Evolutionary conservation across 2,329 filamentous ascomycete species (phyloP), one percentile per base, ranked within the genome.

Genomic region (Trichophyton mentagrophytes): DNA sequence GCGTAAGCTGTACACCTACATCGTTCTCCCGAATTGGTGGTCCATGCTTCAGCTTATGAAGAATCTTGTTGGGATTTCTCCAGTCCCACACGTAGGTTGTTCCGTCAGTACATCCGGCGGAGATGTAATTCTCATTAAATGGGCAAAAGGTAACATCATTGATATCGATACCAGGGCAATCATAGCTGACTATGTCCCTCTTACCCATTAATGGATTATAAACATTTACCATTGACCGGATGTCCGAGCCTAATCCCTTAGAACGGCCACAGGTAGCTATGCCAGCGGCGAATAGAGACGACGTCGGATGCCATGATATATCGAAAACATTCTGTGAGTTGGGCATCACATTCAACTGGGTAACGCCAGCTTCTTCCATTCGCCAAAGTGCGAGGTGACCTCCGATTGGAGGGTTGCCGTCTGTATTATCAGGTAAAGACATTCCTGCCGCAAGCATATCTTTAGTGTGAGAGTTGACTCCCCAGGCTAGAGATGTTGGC

Each of bases 51-150:
- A 86, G 70, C 7, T 67, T 69, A 60, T 81, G 80, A 0, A 85
- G 67, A 9, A 79, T 72, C 15, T 68, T 63, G 42, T 77, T 70
- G 0, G 74, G 73, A 15, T 71, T 71, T 0, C 83, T 79, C 27
- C 74, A 69, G 66, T 86, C 83, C 82, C 82, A 86, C 3, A 85
- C 73, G 68, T 85, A 85, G 0, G 80, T 80, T 30, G 73, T 74
- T 1, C 82, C 82, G 68, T 84, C 77, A 0, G 83, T 85, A 63
- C 82, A 84, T 9, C 82, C 82, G 11, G 80, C 82, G 7, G 81
- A 79, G 9, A 85, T 71, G 59, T 83, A 73, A 42, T 78, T 75
- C 1, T 79, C 61, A 57, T 74, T 68, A 49, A 67, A 62, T 0
- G 74, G 75, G 62, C 77, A 80, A 64, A 79, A 81, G 0, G 79